Evolutionary conservation across 495 filamentous ascomycete genomes (phyloP), one percentile per base, ranked within the genome.

Genomic region (Eremomyces bilateralis): DNA sequence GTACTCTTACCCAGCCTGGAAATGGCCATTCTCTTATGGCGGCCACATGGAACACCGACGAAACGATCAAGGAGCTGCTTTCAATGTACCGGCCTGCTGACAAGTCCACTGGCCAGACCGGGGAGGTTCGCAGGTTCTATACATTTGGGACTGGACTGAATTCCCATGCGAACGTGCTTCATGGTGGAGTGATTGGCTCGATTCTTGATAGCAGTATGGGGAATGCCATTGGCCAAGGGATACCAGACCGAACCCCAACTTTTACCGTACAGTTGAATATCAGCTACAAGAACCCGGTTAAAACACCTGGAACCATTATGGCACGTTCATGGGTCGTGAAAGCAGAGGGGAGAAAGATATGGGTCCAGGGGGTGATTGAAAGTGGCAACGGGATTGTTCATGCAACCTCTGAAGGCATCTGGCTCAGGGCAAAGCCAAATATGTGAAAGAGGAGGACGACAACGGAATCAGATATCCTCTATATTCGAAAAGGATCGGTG

Each of bases 211-310:
- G n/a, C n/a, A 22, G 20, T 3, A 11, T 36, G 34, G 34, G 34
- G 8, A 22, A 13, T 29, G 20, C 18, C 4, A 28, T 36, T 15
- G 34, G 34, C 3, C 12, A 15, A 6, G 21, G 20, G 21, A 6
- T 22, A 15, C 34, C n/a, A 15, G 13, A 36, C n/a, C 10, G 8
- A n/a, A 5, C 3, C 5, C 10, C 11, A 13, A n/a, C 21, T 8
- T 36, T 36, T 18, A 36, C 34, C 3, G 34, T 36, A 3, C 34
- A 36, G 34, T 29, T 36, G 20, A 36, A 36, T 15, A 22, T 36
- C n/a, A 36, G 20, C 6, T 36, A 36, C 21, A 27, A 36, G 34
- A 36, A 36, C 3, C 34, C 34, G 12, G 20, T 36, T 3, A 6
- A 22, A 10, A 36, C 34, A 13, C 34, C 34, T 12, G 34, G 34